Evolutionary conservation across 2,329 filamentous ascomycete species (phyloP).

Genomic region (Cryphonectria nitschkei): DNA sequence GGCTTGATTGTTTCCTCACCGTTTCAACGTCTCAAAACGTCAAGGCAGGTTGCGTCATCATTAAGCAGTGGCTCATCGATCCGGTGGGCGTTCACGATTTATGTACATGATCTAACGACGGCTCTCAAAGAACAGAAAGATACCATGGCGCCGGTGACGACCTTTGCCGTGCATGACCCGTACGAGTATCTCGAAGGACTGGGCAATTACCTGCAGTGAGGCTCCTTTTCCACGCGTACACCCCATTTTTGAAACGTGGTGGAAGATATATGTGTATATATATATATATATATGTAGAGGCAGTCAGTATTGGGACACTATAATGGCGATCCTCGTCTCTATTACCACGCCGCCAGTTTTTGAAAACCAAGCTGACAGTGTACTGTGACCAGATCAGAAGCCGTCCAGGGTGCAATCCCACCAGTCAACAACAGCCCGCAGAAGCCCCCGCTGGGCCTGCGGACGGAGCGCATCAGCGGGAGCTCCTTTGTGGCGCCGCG

Average conservation of each 20-base stretch:
- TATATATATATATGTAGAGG: no score
- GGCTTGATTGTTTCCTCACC: no score
- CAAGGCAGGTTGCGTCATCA: no score
- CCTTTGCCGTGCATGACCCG: constrained; percentile 28
- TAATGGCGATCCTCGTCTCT: no score
- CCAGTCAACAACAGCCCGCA: constrained; percentile 67
- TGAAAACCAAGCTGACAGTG: neutral
- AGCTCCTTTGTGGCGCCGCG: constrained; percentile 56
- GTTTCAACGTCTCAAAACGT: neutral
- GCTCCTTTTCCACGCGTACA: neutral
- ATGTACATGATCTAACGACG: no score
- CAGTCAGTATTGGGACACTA: no score
- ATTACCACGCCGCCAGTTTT: neutral
- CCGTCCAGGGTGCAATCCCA: constrained; percentile 63
- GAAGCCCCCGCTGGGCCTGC: constrained; percentile 65
- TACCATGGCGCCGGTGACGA: constrained; percentile 24
- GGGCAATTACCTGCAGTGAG: constrained; percentile 31
- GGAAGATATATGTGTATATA: no score
- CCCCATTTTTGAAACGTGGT: neutral
- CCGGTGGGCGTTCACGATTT: no score
- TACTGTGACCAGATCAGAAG: constrained; percentile 46
- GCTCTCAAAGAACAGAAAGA: neutral
- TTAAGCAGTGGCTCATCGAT: neutral
- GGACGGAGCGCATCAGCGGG: constrained; percentile 62
- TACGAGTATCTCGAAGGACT: constrained; percentile 30